These are phyloP conservation scores for Chamaenerion angustifolium DNA, from an alignment of 345 rosid genomes.

Conservation along the genomic window DNA sequence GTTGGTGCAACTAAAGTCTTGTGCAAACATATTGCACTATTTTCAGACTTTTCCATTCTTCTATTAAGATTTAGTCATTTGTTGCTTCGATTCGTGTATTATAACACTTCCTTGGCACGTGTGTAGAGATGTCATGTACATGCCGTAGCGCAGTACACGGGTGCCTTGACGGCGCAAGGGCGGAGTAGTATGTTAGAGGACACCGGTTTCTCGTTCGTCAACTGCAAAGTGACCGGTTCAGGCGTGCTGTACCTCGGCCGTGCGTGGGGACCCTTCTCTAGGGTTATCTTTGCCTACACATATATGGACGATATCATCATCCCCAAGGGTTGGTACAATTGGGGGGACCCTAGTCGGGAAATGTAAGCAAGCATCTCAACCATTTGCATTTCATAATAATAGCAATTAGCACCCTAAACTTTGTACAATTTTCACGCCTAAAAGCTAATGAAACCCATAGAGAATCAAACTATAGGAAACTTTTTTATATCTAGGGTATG, in stretches of 20 bases:
- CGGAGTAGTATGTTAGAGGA: slow-evolving; percentile 71
- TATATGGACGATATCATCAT: slow-evolving; percentile 87
- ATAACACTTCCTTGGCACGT: too few species aligned
- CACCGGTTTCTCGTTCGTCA: slow-evolving; percentile 93
- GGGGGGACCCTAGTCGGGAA: slow-evolving; percentile 94
- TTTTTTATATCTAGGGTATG: not conserved
- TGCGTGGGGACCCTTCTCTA: slow-evolving; percentile 97
- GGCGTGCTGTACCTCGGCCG: slow-evolving; percentile 88
- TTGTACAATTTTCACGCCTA: not conserved
- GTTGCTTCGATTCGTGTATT: too few species aligned
- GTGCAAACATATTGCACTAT: too few species aligned
- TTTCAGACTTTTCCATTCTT: too few species aligned
- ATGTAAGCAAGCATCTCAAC: slow-evolving; percentile 31
- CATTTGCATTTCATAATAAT: not conserved
- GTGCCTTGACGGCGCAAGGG: slow-evolving; percentile 76
- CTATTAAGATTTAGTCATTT: too few species aligned
- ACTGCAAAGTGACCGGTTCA: slow-evolving; percentile 91
- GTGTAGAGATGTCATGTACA: slow-evolving; percentile 76
- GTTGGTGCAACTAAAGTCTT: too few species aligned
- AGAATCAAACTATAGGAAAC: not conserved
- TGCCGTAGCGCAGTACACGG: slow-evolving; percentile 51
- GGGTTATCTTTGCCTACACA: slow-evolving; percentile 93
- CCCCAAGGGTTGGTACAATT: slow-evolving; percentile 91
- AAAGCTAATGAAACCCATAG: too few species aligned
- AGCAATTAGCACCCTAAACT: not conserved